Conservation (phyloP, 352 stramenopile species). For the Globisporangium nagaii region DNA sequence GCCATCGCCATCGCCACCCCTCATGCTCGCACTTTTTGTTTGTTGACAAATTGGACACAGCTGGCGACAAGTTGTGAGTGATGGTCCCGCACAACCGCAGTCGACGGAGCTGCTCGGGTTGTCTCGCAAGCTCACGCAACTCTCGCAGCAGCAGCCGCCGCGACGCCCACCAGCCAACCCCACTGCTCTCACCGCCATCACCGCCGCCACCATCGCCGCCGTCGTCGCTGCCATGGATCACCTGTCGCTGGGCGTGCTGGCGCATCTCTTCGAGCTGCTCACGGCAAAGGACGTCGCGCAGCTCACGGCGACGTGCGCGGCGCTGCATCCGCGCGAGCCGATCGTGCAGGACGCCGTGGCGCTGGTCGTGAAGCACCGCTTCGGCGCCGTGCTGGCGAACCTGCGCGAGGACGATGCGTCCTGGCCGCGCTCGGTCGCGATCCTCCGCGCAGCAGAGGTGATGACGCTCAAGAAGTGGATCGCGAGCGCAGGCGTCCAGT, state of each 20-base stretch:
- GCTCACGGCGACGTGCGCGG: slow-evolving; percentile 35
- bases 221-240: slow-evolving; percentile 40
- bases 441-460: slow-evolving; percentile 59
- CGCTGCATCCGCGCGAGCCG: slow-evolving; percentile 24
- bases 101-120: neutral
- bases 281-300: slow-evolving; percentile 48
- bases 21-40: too few relatives aligned
- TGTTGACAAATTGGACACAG: too few relatives aligned
- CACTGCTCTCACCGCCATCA: slow-evolving; percentile 19
- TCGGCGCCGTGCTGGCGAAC: slow-evolving; percentile 45
- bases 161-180: neutral
- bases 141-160: neutral
- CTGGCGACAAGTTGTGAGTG: slow-evolving; percentile 3
- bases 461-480: slow-evolving; percentile 60
- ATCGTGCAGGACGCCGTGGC: slow-evolving; percentile 50
- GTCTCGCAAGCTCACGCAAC: too few relatives aligned
- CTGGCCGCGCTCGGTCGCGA: slow-evolving; percentile 55
- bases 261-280: slow-evolving; percentile 60
- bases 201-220: neutral
- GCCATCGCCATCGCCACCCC: too few relatives aligned
- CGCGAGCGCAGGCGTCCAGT: slow-evolving; percentile 18
- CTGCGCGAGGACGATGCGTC: slow-evolving; percentile 37
- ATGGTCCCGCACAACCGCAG: neutral
- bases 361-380: slow-evolving; percentile 49
- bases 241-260: slow-evolving; percentile 43